Base-by-base conservation (phyloP, 352 stramenopile species). In the Plasmopara muralis region DNA sequence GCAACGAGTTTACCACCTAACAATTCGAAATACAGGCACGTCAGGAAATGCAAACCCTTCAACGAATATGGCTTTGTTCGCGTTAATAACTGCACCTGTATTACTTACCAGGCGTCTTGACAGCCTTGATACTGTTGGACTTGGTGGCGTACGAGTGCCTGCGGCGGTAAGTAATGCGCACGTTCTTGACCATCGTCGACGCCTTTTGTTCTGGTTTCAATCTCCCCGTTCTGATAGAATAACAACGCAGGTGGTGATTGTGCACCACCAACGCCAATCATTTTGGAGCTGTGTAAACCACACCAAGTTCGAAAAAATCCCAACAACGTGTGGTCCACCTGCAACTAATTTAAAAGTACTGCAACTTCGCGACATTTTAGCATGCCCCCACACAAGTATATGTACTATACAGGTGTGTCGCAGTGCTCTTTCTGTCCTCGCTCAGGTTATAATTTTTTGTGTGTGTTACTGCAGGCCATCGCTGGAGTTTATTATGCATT, bases 81-180 rank as follows among this genome's bases (percentile, higher is more conserved):
- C 28, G n/a, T 42, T 51, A n/a, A 13, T 14, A 4, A 25, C n/a
- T 40, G 42, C 12, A 47, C 28, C 3, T 29, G 18, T 18, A 34
- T 43, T 9, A 72, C 77, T 43, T 84, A 94, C 96, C 97, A 42
- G 97, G 97, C 38, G 96, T 99, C 79, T 97, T 97, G 45, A 98
- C 89, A 47, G 89, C 78, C 64, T 87, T 84, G 61, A 97, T 89
- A 63, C 78, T 81, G 77, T 98, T 97, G 28, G 85, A 97, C 67
- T 74, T 74, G 67, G 96, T 99, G 64, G 90, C 89, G 83, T 99
- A 99, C 67, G 90, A 96, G 83, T 99, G 96, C 57, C 96, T 89
- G 76, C 92, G 89, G 55, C 80, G 72, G 75, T 97, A 97, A 43
- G 91, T 98, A 66, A 98, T 95, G 70, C 96, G 87, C 67, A 90